Evolutionary conservation across 495 filamentous ascomycete species (phyloP).

Genomic region (Aspergillus coremiiformis): DNA sequence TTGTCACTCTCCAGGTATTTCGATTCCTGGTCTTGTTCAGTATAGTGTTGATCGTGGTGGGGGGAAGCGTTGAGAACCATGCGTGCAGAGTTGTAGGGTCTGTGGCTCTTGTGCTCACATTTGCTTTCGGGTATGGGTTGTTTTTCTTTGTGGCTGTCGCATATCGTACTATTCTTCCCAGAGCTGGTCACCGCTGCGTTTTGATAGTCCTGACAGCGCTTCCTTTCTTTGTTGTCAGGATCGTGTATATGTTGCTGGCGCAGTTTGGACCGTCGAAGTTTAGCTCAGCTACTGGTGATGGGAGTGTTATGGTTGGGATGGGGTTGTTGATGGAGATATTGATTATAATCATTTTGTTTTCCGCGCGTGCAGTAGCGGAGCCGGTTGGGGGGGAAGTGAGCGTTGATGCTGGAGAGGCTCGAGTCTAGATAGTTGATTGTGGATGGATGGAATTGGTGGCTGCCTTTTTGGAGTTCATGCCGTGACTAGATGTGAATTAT

Average conservation of each 20-base stretch:
- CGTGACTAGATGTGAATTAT: too few species aligned
- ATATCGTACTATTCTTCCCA: constrained; percentile 18
- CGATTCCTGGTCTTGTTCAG: constrained; percentile 23
- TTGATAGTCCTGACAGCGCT: constrained; percentile 15
- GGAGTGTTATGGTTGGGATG: constrained; percentile 22
- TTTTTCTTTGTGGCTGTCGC: constrained; percentile 18
- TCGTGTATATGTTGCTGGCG: constrained; percentile 21
- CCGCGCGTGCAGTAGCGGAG: constrained; percentile 21
- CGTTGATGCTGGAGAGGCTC: background rate
- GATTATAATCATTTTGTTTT: constrained; percentile 15
- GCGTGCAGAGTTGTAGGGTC: constrained; percentile 20
- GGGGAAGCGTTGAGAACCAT: constrained; percentile 15
- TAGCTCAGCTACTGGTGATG: constrained; percentile 16
- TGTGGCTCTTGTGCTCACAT: constrained; percentile 18
- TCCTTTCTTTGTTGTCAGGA: constrained; percentile 22
- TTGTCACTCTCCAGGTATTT: constrained; percentile 23
- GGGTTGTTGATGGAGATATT: constrained; percentile 28
- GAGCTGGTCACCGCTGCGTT: constrained; percentile 17
- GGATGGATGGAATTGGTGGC: too few species aligned
- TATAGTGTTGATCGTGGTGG: constrained; percentile 23
- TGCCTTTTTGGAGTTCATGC: too few species aligned
- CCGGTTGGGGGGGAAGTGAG: constrained; percentile 11
- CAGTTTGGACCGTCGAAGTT: constrained; percentile 21
- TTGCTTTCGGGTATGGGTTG: constrained; percentile 22
- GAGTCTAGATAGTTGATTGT: background rate